Evolutionary conservation across 1,139 yeast genomes (phyloP).

Genomic region (Blastobotrys apis): DNA sequence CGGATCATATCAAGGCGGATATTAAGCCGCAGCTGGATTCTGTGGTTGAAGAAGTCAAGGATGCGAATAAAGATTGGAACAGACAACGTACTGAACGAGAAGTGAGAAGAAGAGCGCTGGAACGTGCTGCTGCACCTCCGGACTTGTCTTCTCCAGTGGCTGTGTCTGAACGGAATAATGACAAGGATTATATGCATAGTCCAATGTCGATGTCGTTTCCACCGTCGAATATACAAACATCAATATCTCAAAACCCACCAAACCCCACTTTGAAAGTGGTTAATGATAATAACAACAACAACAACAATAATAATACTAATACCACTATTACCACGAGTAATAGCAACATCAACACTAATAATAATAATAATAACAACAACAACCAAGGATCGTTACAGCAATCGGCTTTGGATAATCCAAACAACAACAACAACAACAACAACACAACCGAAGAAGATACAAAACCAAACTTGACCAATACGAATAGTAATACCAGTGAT

Average conservation of each 20-base stretch:
- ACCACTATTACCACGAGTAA: neutral
- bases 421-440: neutral
- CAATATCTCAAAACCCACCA: no score
- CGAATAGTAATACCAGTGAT: neutral
- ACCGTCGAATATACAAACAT: neutral
- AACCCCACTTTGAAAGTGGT: neutral
- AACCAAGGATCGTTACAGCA: neutral
- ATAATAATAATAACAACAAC: slow-evolving; percentile 10
- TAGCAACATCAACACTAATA: slow-evolving; percentile 6
- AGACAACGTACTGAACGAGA: slow-evolving; percentile 41
- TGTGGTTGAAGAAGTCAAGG: slow-evolving; percentile 34
- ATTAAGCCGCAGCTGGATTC: slow-evolving; percentile 34
- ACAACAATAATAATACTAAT: slow-evolving; percentile 4
- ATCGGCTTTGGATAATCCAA: neutral
- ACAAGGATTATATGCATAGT: slow-evolving; percentile 9
- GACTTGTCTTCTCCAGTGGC: slow-evolving; percentile 12
- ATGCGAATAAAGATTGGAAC: slow-evolving; percentile 39
- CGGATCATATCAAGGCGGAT: slow-evolving; percentile 24
- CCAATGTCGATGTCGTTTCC: neutral
- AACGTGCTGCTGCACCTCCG: slow-evolving; percentile 26
- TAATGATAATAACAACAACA: neutral
- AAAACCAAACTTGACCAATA: neutral
- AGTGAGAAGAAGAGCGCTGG: slow-evolving; percentile 37
- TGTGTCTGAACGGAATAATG: no score
- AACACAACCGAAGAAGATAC: neutral